Conservation (phyloP, 495 filamentous ascomycete genomes). For the Tuber microsphaerosporum region DNA sequence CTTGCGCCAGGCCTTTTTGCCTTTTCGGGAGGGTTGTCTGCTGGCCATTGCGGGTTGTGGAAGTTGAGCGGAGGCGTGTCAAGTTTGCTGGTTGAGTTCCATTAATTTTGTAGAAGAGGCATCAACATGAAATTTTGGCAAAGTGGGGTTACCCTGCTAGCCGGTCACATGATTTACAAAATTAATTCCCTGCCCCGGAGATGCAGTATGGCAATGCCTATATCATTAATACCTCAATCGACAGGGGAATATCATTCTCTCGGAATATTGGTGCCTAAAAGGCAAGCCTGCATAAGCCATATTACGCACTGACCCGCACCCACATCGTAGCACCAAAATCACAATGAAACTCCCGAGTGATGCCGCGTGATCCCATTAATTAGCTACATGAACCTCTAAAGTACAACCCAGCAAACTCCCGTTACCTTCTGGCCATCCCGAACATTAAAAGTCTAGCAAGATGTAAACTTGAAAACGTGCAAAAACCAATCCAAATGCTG, state of each 20-base stretch:
- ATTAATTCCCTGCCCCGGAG: neutral
- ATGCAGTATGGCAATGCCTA: neutral
- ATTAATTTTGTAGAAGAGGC: neutral
- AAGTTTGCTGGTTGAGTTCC: neutral
- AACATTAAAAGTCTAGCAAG: neutral
- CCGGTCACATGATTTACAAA: neutral
- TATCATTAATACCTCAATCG: neutral
- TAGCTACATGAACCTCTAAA: neutral
- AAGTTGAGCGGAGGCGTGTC: conserved; percentile 30
- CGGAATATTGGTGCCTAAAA: neutral
- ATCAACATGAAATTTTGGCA: neutral
- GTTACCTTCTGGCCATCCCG: neutral
- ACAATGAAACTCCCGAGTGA: neutral
- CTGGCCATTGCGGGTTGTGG: conserved; percentile 48
- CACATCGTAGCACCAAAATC: neutral
- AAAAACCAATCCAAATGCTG: neutral
- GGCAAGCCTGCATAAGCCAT: neutral
- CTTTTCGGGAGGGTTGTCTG: conserved; percentile 87
- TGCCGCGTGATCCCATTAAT: neutral
- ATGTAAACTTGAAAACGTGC: neutral
- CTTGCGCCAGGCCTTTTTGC: conserved; percentile 97
- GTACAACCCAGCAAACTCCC: neutral
- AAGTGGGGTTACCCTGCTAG: neutral
- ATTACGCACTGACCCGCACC: neutral
- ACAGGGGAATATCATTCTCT: neutral